Conservation (phyloP, 441 rosid species). For the Eruca vesicaria region DNA sequence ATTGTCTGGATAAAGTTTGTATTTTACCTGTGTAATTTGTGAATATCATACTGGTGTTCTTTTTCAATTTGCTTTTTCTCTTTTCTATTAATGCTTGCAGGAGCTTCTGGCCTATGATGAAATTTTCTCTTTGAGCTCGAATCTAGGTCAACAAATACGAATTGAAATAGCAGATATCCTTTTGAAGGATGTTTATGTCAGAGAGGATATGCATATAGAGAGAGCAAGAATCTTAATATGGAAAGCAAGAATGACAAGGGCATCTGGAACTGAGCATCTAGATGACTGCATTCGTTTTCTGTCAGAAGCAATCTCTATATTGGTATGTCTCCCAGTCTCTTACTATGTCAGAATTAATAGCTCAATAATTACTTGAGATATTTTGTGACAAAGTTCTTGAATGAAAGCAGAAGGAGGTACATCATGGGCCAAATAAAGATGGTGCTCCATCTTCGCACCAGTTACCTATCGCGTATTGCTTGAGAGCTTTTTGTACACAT, state of each 20-base stretch:
- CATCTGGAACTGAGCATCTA: conserved; percentile 53
- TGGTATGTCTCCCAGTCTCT: conserved; percentile 49
- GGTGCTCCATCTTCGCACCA: conserved; percentile 42
- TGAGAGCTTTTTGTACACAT: conserved; percentile 71
- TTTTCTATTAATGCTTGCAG: conserved; percentile 39
- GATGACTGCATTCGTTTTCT: conserved; percentile 54
- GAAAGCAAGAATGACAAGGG: conserved; percentile 60
- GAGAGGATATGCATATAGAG: conserved; percentile 38
- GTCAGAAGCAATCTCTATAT: conserved; percentile 66
- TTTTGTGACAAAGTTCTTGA: conserved; percentile 38
- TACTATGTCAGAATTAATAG: conserved; percentile 21
- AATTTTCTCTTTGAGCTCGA: conserved; percentile 45
- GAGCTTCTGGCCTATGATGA: conserved; percentile 79
- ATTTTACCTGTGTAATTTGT: conserved; percentile 2
- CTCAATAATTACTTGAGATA: conserved; percentile 26
- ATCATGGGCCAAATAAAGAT: conserved; percentile 24
- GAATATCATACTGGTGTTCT: background rate
- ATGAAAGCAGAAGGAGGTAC: conserved; percentile 25
- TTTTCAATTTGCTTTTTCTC: conserved; percentile 12
- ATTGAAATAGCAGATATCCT: conserved; percentile 55
- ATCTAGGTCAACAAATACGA: conserved; percentile 56
- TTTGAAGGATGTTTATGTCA: conserved; percentile 49
- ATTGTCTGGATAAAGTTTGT: background rate
- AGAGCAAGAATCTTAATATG: conserved; percentile 65
- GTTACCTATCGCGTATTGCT: conserved; percentile 69